Evolutionary conservation across 2,329 filamentous ascomycete species (phyloP).

Genomic region (Ophiostoma himal-ulmi): DNA sequence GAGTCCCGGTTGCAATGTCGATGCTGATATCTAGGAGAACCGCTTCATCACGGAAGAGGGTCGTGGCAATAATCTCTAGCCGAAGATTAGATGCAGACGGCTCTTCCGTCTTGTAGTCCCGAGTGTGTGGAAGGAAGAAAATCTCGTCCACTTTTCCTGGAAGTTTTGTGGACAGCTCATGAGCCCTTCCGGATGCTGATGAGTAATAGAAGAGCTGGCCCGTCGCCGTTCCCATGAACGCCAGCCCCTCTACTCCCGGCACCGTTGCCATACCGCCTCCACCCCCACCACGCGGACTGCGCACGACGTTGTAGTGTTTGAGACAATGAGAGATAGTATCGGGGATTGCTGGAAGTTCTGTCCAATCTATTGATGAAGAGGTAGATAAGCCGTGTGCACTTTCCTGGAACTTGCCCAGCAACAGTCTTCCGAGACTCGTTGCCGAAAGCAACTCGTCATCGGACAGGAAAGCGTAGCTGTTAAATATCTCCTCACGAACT

Average conservation of each 20-base stretch:
- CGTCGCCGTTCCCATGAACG: conserved; percentile 45
- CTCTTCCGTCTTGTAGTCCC: conserved; percentile 2
- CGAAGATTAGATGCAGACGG: neutral
- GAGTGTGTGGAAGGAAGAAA: conserved; percentile 35
- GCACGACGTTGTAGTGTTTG: conserved; percentile 44
- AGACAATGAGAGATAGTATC: conserved; percentile 37
- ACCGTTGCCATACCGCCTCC: conserved; percentile 12
- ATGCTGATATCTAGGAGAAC: conserved; percentile 16
- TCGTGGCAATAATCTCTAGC: conserved; percentile 38
- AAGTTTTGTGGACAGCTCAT: conserved; percentile 34
- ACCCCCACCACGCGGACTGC: conserved; percentile 29
- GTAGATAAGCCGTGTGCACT: conserved; percentile 1
- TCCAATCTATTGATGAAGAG: conserved; percentile 36
- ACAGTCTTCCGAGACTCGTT: conserved; percentile 24
- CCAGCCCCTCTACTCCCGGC: conserved; percentile 33
- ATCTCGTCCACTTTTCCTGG: conserved; percentile 49
- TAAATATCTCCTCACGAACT: conserved; percentile 25
- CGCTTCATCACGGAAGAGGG: conserved; percentile 43
- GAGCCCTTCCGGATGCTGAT: conserved; percentile 26
- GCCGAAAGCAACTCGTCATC: conserved; percentile 67
- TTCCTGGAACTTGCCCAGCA: conserved; percentile 22
- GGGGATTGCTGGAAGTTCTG: conserved; percentile 35
- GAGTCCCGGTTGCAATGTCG: neutral
- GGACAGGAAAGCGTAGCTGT: conserved; percentile 57
- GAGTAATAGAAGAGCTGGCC: conserved; percentile 45